Percentiles rank a stretch among this genome's conserved stretches.
phyloP scores from a whole-genome alignment of 2,329 filamentous ascomycete species.

The Xylariales sp. region DNA sequence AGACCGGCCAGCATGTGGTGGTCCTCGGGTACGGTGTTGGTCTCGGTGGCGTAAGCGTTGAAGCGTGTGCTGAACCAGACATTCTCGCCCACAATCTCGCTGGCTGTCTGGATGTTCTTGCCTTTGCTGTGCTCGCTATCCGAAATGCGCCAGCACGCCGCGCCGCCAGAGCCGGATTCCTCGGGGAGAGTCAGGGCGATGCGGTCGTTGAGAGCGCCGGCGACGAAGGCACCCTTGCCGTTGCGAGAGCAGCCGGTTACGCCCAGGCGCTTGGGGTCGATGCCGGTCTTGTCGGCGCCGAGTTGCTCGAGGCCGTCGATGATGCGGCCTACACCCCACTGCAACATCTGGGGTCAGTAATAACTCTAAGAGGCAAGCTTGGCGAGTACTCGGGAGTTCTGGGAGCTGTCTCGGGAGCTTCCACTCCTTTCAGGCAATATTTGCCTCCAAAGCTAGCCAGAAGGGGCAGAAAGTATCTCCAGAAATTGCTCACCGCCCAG shows the following conservation, averaged over 20 bases:
- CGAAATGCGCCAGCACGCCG: constrained; percentile 56
- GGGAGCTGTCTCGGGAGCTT: too few species aligned
- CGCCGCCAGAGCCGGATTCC: constrained; percentile 57
- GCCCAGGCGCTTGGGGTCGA: constrained; percentile 45
- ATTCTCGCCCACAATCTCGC: constrained; percentile 56
- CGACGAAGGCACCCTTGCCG: constrained; percentile 60
- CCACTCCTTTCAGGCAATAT: too few species aligned
- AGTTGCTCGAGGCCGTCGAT: constrained; percentile 55
- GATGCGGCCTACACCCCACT: constrained; percentile 56
- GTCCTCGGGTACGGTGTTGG: constrained; percentile 46
- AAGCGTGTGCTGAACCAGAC: constrained; percentile 58
- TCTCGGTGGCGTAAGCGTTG: constrained; percentile 44
- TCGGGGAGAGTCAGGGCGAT: constrained; percentile 59
- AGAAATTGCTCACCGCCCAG: too few species aligned
- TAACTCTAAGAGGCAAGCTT: too few species aligned
- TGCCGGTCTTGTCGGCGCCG: constrained; percentile 36
- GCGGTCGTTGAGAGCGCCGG: constrained; percentile 52
- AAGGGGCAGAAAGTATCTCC: too few species aligned
- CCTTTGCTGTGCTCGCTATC: constrained; percentile 45
- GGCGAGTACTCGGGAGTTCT: too few species aligned
- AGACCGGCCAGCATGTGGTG: constrained; percentile 55
- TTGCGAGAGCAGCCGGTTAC: constrained; percentile 62
- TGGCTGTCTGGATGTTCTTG: constrained; percentile 56
- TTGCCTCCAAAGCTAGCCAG: too few species aligned
- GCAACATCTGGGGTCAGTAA: too few species aligned